Evolutionary conservation across 2,329 filamentous ascomycete species (phyloP).

Genomic region (Aspergillus sp.): DNA sequence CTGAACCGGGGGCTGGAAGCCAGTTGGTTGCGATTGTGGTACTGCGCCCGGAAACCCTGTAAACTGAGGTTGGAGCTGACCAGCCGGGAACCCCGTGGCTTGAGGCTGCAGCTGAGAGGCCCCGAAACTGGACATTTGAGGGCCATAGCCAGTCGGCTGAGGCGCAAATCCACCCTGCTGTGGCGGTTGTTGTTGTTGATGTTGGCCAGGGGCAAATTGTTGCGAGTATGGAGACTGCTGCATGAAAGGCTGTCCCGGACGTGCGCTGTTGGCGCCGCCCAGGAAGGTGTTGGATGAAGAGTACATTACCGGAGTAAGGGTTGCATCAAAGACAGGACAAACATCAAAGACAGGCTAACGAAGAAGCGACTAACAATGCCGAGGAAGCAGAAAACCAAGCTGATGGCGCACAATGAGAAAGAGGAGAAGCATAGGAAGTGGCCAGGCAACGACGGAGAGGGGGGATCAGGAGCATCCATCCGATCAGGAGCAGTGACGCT

Average conservation of each 20-base stretch:
- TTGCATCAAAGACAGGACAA: conserved; percentile 28
- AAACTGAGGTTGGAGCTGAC: conserved; percentile 50
- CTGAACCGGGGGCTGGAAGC: conserved; percentile 50
- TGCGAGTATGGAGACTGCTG: conserved; percentile 52
- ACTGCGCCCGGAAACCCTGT: conserved; percentile 50
- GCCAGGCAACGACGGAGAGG: conserved; percentile 18
- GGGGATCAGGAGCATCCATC: conserved; percentile 20
- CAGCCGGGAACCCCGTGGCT: conserved; percentile 64
- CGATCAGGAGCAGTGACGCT: conserved; percentile 35
- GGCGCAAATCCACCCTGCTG: conserved; percentile 55
- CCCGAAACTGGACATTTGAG: conserved; percentile 57
- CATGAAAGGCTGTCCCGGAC: conserved; percentile 63
- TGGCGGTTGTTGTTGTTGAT: conserved; percentile 58
- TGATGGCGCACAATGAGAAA: conserved; percentile 21
- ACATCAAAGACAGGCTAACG: not conserved
- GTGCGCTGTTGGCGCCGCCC: conserved; percentile 74
- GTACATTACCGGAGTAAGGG: conserved; percentile 66
- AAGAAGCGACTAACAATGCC: not conserved
- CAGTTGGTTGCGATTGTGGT: conserved; percentile 49
- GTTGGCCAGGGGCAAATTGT: conserved; percentile 46
- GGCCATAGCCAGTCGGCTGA: conserved; percentile 58
- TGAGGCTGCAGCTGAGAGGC: conserved; percentile 63
- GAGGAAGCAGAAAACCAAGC: conserved; percentile 2
- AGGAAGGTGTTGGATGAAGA: conserved; percentile 85
- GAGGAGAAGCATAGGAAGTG: conserved; percentile 26